Conservation (phyloP, 2,329 filamentous ascomycete species). For the Blumeria hordei region DNA sequence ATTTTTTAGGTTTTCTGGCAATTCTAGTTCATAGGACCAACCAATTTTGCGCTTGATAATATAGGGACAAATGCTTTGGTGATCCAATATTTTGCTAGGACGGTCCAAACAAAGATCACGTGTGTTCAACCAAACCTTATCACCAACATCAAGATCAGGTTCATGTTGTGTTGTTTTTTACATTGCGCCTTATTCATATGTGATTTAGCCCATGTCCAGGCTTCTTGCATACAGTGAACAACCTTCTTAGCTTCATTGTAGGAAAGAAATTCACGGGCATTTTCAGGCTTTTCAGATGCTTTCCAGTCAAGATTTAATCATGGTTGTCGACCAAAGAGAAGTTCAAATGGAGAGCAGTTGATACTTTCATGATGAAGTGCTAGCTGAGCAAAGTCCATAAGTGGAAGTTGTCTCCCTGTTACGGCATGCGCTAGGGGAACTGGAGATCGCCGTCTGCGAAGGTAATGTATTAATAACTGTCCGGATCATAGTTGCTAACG, state of each 20-base stretch:
- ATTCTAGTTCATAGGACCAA: background rate
- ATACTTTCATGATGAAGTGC: background rate
- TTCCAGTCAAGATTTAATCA: background rate
- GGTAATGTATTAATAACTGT: no score
- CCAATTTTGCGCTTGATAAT: background rate
- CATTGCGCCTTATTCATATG: background rate
- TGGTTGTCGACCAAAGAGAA: background rate
- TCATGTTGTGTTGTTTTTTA: background rate
- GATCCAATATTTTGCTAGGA: background rate
- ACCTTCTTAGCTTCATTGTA: background rate
- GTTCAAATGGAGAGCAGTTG: background rate
- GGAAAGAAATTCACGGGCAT: background rate
- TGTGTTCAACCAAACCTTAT: conserved; percentile 1
- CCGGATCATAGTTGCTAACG: no score
- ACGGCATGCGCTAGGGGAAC: no score
- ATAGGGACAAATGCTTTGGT: background rate
- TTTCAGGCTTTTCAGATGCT: background rate
- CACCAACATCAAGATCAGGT: conserved; percentile 1
- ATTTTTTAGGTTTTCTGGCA: background rate
- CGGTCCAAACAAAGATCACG: background rate
- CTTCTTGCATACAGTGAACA: background rate
- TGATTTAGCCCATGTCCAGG: background rate
- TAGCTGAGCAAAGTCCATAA: background rate
- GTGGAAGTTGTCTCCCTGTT: background rate
- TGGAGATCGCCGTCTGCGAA: no score